Evolutionary conservation across 108 stramenopile species (phyloP).

Genomic region (Cyclostephanos tholiformis): DNA sequence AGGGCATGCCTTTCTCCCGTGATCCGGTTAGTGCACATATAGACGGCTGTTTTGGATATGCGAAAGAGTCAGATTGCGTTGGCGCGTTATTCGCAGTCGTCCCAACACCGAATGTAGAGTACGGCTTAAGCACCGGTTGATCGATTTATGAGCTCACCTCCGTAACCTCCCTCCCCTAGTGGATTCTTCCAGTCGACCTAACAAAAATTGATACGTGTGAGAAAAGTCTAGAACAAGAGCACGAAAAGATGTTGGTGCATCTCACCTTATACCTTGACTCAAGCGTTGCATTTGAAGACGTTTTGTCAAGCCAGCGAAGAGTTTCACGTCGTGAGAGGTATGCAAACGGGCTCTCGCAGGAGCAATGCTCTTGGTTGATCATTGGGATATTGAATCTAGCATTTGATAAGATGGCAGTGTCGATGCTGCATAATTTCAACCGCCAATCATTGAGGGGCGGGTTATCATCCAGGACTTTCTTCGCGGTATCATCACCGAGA

Average conservation of each 20-base stretch:
- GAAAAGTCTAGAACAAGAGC: background rate
- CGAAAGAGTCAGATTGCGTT: background rate
- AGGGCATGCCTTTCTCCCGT: constrained; percentile 11
- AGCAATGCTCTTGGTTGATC: background rate
- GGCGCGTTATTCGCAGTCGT: background rate
- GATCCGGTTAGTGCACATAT: background rate
- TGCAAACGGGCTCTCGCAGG: background rate
- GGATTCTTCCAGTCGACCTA: constrained; percentile 19
- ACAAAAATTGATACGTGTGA: background rate
- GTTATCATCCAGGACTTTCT: too few species aligned
- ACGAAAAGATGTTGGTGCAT: background rate
- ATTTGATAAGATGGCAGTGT: background rate
- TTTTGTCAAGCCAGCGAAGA: background rate
- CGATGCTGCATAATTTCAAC: background rate
- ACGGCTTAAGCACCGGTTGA: background rate
- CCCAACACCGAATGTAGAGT: background rate
- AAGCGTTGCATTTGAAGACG: constrained; percentile 2
- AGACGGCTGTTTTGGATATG: constrained; percentile 2
- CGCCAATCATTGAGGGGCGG: background rate
- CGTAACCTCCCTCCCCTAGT: constrained; percentile 29
- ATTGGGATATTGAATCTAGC: background rate
- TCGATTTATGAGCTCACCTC: constrained; percentile 6
- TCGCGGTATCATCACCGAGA: too few species aligned
- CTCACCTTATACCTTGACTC: constrained; percentile 6
- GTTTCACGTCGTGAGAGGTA: constrained; percentile 1